Conservation (phyloP, 306 rosid species). For the Castanospermum australe region DNA sequence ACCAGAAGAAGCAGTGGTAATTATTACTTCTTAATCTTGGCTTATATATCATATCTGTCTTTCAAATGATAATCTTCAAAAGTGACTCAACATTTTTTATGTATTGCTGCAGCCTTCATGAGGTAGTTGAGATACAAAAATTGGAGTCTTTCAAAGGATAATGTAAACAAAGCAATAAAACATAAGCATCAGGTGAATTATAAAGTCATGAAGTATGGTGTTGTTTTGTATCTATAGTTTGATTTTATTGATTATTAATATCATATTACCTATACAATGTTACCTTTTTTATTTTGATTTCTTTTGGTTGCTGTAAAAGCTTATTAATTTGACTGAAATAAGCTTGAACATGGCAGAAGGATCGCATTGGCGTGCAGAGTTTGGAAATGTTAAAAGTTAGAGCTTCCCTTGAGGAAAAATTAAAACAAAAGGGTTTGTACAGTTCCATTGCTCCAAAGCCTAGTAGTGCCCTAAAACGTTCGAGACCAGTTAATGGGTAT, state of each 20-base stretch:
- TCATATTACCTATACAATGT: not conserved
- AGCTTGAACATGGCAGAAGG: conserved; percentile 50
- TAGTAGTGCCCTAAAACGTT: conserved; percentile 45
- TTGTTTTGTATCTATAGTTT: not conserved
- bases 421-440: conserved; percentile 67
- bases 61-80: conserved; percentile 16
- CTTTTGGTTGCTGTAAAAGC: not conserved
- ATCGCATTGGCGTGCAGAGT: conserved; percentile 62
- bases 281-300: not conserved
- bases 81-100: not conserved
- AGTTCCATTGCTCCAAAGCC: conserved; percentile 53
- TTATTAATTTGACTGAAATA: conserved; percentile 28
- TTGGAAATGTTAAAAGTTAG: conserved; percentile 79
- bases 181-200: conserved; percentile 57
- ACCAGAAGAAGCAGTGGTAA: conserved; percentile 35
- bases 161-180: conserved; percentile 43
- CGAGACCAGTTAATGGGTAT: conserved; percentile 71
- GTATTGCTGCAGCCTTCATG: conserved; percentile 30
- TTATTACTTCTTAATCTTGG: conserved; percentile 16
- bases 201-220: conserved; percentile 5
- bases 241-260: not conserved
- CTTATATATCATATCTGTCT: not conserved
- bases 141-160: conserved; percentile 43
- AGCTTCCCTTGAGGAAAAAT: conserved; percentile 78
- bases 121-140: conserved; percentile 32